Evolutionary conservation across 371 early-diverging fungal genomes (phyloP).

Genomic region (Nematocida ironsii): DNA sequence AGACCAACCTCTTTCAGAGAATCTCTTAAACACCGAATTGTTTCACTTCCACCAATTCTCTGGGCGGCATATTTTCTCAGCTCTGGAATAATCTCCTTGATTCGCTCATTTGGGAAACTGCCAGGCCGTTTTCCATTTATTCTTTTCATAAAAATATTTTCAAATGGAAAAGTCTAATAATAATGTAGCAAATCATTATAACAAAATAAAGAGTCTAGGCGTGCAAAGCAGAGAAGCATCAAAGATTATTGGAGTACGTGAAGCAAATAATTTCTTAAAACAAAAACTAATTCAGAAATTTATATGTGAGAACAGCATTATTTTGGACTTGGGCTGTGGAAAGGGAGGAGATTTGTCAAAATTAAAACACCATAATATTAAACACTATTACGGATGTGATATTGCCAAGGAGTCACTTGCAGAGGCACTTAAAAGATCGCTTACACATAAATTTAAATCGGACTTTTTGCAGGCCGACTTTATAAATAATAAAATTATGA

Average conservation of each 20-base stretch:
- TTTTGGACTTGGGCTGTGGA: slow-evolving; percentile 90
- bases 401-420: slow-evolving; percentile 84
- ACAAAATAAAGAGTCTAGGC: slow-evolving; percentile 78
- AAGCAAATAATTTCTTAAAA: slow-evolving; percentile 70
- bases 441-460: slow-evolving; percentile 69
- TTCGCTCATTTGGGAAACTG: slow-evolving; percentile 3
- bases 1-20: slow-evolving; percentile 43
- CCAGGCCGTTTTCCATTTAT: background rate
- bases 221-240: slow-evolving; percentile 69
- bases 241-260: slow-evolving; percentile 62
- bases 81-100: slow-evolving; percentile 47
- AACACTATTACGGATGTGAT: slow-evolving; percentile 72
- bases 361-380: slow-evolving; percentile 72
- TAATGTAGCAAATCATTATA: slow-evolving; percentile 81
- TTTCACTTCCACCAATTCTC: slow-evolving; percentile 44
- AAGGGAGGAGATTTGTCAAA: slow-evolving; percentile 97
- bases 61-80: slow-evolving; percentile 47
- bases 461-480: slow-evolving; percentile 78
- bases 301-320: slow-evolving; percentile 20
- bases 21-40: slow-evolving; percentile 46
- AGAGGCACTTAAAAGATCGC: slow-evolving; percentile 78
- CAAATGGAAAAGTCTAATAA: slow-evolving; percentile 46
- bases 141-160: slow-evolving; percentile 45
- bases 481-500: slow-evolving; percentile 70
- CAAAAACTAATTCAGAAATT: slow-evolving; percentile 61